Conservation (phyloP, 345 rosid genomes). For the Syzygium jambos region DNA sequence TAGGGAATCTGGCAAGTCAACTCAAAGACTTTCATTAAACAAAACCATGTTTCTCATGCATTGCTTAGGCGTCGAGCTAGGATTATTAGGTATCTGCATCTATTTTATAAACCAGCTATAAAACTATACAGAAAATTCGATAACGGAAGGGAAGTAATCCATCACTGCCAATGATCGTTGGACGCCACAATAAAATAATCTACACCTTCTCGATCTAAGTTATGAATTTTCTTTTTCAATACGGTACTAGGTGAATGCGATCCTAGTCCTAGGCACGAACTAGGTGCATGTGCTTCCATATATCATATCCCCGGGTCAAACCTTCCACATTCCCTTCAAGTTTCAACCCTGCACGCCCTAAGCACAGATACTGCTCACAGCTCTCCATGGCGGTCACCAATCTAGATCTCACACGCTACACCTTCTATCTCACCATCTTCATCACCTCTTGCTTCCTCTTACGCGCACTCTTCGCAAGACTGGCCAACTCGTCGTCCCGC, state of each 20-base stretch:
- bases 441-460: conserved; percentile 13
- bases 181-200: background rate
- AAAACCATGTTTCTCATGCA: background rate
- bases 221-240: background rate
- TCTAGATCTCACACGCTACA: background rate
- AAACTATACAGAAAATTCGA: background rate
- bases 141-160: background rate
- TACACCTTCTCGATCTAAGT: background rate
- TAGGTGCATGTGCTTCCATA: background rate
- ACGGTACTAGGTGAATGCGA: background rate
- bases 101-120: background rate
- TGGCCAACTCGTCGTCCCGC: background rate
- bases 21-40: background rate
- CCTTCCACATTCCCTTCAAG: background rate
- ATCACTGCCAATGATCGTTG: background rate
- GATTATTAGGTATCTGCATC: background rate
- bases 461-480: background rate
- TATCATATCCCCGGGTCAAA: background rate
- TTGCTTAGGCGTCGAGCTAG: background rate
- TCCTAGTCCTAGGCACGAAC: background rate
- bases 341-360: background rate
- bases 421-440: background rate
- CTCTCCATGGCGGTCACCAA: background rate
- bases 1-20: background rate
- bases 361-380: background rate